Percentiles rank a stretch among this genome's conserved stretches.
These are phyloP conservation scores for Moesziomyces sp. DNA, from an alignment of 1,284 basidiomycete genomes.

Conservation along the genomic window DNA sequence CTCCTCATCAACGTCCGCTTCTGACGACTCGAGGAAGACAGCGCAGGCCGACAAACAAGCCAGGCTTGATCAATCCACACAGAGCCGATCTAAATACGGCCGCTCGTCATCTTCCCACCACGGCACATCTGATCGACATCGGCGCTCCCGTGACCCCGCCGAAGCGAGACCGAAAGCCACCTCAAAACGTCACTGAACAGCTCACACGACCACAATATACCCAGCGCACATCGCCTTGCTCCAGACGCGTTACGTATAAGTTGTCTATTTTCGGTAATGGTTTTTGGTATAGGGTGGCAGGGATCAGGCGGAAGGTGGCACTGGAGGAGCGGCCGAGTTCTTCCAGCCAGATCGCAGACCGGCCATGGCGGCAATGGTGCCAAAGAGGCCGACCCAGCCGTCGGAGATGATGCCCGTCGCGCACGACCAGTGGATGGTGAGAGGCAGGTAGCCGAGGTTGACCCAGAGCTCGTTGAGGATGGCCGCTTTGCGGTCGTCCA, in stretches of 20 bases:
- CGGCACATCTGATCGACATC: background rate
- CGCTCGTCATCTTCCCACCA: background rate
- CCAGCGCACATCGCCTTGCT: background rate
- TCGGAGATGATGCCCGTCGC: constrained; percentile 57
- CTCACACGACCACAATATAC: background rate
- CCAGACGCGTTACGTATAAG: background rate
- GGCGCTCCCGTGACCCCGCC: too few species aligned
- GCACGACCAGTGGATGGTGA: constrained; percentile 80
- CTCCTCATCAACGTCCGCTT: background rate
- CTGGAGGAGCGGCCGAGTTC: constrained; percentile 45
- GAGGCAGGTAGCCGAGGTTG: constrained; percentile 80
- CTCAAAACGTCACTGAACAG: background rate
- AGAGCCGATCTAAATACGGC: background rate
- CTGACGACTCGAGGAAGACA: background rate
- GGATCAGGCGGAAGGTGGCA: constrained; percentile 11
- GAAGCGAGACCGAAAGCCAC: background rate
- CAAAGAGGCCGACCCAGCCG: constrained; percentile 65
- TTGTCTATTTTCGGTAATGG: background rate
- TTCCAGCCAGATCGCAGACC: constrained; percentile 62
- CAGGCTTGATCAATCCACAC: background rate
- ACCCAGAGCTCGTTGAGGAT: constrained; percentile 79
- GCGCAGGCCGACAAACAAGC: background rate
- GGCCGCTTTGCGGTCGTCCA: constrained; percentile 73
- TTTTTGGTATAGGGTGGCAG: background rate
- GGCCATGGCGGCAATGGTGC: constrained; percentile 62